Base-by-base conservation (phyloP, 768 basidiomycete genomes). In the Tremella yokohamensis region DNA sequence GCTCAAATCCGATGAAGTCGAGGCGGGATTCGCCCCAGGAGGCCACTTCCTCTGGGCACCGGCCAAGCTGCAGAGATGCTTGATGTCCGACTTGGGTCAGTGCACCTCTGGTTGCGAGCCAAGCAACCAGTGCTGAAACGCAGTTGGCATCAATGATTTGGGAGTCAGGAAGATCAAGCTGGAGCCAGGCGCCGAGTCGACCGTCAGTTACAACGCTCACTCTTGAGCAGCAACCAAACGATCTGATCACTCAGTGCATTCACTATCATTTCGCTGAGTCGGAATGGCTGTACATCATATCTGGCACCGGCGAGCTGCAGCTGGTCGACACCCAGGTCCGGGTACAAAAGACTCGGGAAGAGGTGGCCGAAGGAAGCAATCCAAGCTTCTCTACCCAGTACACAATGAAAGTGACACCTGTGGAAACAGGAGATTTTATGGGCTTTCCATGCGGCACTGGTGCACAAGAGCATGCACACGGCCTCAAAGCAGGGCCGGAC, bases 181-280 rank as follows among this genome's bases (percentile, higher is more conserved):
- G 13, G 19, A 37, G 16, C 52, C 52, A 8, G 52, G 38, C 13
- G 52, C n/a, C 3, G 52, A 53, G 25, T 53, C 52, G 2, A 53
- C 52, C 18, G 52, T 53, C 16, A 39, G 52, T 39, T 34, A 8
- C 51, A 52, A 34, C n/a, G n/a, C n/a, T 40, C 15, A 15, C 40
- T 20, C 24, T 18, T 20, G 29, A 40, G 13, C 13, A 3, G 37
- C 4, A 3, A 16, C n/a, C 7, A 45, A 4, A 8, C 22, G 42
- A n/a, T 45, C 42, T 45, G 42, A 45, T 22, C 18, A 8, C 15
- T 15, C 26, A 57, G 56, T 22, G 20, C n/a, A 57, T 57, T 24
- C 56, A 57, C 24, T 57, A 57, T 38, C 56, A 57, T 22, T 29
- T 57, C 19, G 16, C 26, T n/a, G 29, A 51, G 8, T 57, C 56